Base-by-base conservation (phyloP, 2,329 filamentous ascomycete genomes). In the Fusarium dlaminii region DNA sequence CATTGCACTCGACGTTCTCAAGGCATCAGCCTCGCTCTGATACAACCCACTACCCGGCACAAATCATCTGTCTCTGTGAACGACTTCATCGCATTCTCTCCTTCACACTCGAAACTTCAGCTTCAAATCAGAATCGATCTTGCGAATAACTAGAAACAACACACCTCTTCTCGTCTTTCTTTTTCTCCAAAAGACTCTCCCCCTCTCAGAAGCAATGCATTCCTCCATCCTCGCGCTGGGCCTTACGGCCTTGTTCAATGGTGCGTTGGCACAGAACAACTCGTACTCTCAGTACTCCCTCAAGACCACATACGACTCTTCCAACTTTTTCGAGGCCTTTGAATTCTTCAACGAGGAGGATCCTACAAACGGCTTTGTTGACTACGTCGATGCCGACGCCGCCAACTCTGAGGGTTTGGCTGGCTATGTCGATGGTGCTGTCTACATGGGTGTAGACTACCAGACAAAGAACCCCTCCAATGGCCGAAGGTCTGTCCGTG, bases 321-420 rank as follows among this genome's bases (percentile, higher is more conserved):
- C 79, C 78, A 90, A 90, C 83, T 90, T 90, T 81, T 90, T 90
- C 80, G 74, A 84, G 27, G 81, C 83, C 58, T 90, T 90, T 77
- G 83, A 86, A 65, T 91, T 91, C 82, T 91, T 87, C 81, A 84
- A 80, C 59, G 82, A 80, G 8, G 67, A 82, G 1, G 94, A 96
- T 78, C 94, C 94, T 1, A 96, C 94, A 5, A 77, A 91, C 71
- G 94, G 94, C 37, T 94, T 91, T 77, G 94, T 96, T 75, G 83
- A 89, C 68, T 96, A 95, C 77, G 87, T 91, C 61, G 84, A 89
- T 73, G 85, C 87, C 57, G 66, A 80, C n/a, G 88, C 87, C 4
- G 93, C 93, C 63, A 87, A 88, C 67, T 78, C 80, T n/a, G 80
- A 83, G 42, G 87, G 87, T 22, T 86, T 95, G 14, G 90, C 91